Base-by-base conservation (phyloP, 305 asterid species). In the Fraxinus albicans region DNA sequence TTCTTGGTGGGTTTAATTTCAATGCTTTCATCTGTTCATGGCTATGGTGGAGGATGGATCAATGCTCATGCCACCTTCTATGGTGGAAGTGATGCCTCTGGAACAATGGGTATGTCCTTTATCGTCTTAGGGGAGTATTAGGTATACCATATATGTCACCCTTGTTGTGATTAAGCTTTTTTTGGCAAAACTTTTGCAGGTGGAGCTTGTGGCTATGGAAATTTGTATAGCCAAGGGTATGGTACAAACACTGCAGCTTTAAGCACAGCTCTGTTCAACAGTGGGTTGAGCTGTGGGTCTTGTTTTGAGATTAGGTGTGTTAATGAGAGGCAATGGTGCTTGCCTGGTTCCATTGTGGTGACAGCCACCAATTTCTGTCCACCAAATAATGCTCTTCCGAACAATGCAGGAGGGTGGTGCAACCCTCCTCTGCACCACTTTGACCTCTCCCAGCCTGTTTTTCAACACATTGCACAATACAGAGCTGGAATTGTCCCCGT, bases 401-500 rank as follows among this genome's bases (percentile, higher is more conserved):
- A 40, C 82, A 80, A 40, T 50, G 69, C 38, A 6, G 83, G 83
- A 3, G 83, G 83, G 5, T 80, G 82, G 82, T 79, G 99, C 89
- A 95, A 95, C 87, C 97, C 98, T 10, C 98, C 98, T 79, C 91
- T 77, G 23, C 96, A 89, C 21, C 98, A 95, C 79, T 94, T 95
- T 75, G 99, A 95, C 86, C 89, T 95, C 29, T 89, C 99, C 29
- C 98, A 94, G 90, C 99, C 99, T 69, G 91, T 95, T 19, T 95
- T 88, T 81, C 97, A 91, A 79, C 97, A 82, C 88, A 94, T 95
- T 86, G 99, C 98, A 38, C 97, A 90, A 58, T 95, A 95, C 79
- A 90, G 75, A 73, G 94, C 98, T 80, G 99, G 99, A 80, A 94
- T 95, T 87, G 98, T 94, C 21, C 97, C 98, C 21, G 97, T 95